A percentile compares a stretch with the other conserved stretches of the same genome.
These are phyloP conservation scores for Juncus inflexus DNA, from an alignment of 176 grass and related monocot genomes.

Conservation along the genomic window DNA sequence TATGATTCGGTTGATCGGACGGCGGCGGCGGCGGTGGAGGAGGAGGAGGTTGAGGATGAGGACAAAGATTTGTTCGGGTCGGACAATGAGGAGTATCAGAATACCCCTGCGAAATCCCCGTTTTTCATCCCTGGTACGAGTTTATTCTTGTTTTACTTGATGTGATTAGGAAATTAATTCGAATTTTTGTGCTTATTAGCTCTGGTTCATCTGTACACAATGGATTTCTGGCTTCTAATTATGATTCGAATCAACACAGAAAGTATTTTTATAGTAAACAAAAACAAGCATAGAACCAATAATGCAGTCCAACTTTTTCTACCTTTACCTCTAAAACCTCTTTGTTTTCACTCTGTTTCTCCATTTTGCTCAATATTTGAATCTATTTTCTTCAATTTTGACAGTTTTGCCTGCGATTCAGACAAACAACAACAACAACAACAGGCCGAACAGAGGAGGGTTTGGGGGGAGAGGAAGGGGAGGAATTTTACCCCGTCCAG, in stretches of 20 bases:
- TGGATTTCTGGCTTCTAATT: no score
- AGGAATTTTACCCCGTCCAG: constrained; percentile 89
- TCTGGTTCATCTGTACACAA: no score
- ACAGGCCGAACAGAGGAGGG: constrained; percentile 47
- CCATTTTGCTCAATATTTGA: neutral
- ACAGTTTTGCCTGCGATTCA: constrained; percentile 46
- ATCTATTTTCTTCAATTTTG: constrained; percentile 7
- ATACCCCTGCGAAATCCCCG: constrained; percentile 51
- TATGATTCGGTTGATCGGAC: constrained; percentile 28
- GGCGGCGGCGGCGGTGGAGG: neutral
- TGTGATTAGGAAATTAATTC: no score
- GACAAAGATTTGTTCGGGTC: constrained; percentile 87
- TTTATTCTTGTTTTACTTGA: neutral
- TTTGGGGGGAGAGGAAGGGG: constrained; percentile 63
- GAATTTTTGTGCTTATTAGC: no score
- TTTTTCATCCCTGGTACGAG: constrained; percentile 73
- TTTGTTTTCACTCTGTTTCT: neutral
- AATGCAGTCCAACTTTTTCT: no score
- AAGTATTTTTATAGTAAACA: no score
- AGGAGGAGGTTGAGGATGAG: constrained; percentile 32
- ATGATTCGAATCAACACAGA: no score
- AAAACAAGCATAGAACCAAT: no score
- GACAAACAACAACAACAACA: constrained; percentile 58
- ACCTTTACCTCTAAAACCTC: no score
- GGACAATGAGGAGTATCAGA: constrained; percentile 86